A percentile compares a stretch with the other conserved stretches of the same genome.
Conservation (phyloP, 2,329 filamentous ascomycete genomes). For the Plectosphaerella sp. region DNA sequence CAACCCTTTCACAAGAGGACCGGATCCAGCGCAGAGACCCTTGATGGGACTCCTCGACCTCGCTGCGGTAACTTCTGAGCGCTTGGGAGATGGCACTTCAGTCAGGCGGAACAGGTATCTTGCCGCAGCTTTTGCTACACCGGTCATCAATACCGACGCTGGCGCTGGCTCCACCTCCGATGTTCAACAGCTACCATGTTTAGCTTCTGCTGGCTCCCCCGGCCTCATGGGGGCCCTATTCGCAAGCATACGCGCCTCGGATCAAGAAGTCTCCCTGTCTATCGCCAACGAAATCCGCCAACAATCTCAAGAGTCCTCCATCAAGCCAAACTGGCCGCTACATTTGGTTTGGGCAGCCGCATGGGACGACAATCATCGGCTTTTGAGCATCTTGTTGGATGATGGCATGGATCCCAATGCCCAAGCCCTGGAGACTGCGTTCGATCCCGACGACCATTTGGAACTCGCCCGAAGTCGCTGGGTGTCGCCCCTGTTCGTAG, state of each 20-base stretch:
- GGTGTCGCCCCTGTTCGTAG: not conserved
- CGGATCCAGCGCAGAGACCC: not conserved
- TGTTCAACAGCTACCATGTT: no score
- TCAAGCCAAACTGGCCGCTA: not conserved
- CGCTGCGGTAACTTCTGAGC: not conserved
- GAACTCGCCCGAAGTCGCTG: not conserved
- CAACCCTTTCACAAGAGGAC: not conserved
- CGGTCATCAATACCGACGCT: no score
- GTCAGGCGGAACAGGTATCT: not conserved
- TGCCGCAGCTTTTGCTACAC: no score
- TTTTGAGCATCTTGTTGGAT: not conserved
- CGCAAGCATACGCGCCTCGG: not conserved
- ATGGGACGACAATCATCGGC: not conserved
- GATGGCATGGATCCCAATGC: not conserved
- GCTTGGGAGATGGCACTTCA: not conserved
- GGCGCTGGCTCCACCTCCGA: no score
- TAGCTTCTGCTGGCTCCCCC: no score
- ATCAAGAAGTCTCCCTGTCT: not conserved
- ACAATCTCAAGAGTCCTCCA: not conserved
- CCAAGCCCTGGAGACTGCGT: not conserved
- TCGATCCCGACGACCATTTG: not conserved
- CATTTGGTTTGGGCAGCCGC: not conserved
- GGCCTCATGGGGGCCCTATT: not conserved
- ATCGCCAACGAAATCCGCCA: not conserved
- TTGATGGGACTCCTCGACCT: not conserved